phyloP scores from a whole-genome alignment of 768 basidiomycete species.

The Leccinum sublutescens region DNA sequence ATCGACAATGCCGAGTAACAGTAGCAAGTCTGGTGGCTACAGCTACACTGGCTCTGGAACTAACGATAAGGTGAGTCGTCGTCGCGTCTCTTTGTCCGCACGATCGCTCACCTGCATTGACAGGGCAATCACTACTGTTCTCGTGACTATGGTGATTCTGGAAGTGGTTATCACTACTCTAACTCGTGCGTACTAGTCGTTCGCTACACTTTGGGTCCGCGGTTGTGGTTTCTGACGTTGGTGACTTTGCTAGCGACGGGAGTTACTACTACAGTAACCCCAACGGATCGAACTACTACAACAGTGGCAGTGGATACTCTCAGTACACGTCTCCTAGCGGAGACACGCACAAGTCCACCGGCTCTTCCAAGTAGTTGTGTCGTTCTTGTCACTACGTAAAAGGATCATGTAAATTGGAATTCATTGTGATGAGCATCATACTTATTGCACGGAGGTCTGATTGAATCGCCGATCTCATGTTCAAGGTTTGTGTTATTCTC shows the following conservation, averaged over 20 bases:
- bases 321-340: constrained; percentile 51
- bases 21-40: constrained; percentile 31
- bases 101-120: background rate
- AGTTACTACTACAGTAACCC: constrained; percentile 65
- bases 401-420: background rate
- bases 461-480: no score
- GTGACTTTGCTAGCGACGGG: constrained; percentile 39
- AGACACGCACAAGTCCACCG: constrained; percentile 26
- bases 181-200: constrained; percentile 45
- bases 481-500: no score
- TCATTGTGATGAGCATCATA: background rate
- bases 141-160: constrained; percentile 45
- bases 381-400: background rate
- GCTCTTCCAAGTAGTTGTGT: constrained; percentile 23
- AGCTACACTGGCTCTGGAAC: constrained; percentile 48
- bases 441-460: no score
- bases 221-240: background rate
- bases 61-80: constrained; percentile 48
- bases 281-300: constrained; percentile 60
- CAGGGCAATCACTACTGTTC: constrained; percentile 64
- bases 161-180: constrained; percentile 58
- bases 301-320: constrained; percentile 45
- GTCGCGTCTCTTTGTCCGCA: background rate
- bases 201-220: background rate
- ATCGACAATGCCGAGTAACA: constrained; percentile 16